A percentile compares a stretch with the other conserved stretches of the same genome.
Evolutionary conservation across 768 basidiomycete genomes (phyloP).

Genomic region (Mycena vulgaris): DNA sequence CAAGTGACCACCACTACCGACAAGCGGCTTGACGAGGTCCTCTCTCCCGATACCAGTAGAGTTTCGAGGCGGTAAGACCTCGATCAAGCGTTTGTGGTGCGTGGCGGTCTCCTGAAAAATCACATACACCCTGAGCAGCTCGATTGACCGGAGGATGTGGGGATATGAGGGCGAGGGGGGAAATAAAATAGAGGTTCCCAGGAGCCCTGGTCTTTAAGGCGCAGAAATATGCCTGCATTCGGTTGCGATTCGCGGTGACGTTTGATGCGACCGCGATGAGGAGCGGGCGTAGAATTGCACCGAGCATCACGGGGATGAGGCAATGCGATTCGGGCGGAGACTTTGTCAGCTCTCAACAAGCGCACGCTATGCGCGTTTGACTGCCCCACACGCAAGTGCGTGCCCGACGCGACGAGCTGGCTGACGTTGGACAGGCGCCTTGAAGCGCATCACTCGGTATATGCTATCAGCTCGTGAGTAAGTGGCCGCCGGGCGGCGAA

Average conservation of each 20-base stretch:
- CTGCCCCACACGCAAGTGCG: too few species aligned
- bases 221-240: not conserved
- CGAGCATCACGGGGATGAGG: slow-evolving; percentile 33
- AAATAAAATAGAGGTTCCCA: too few species aligned
- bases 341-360: slow-evolving; percentile 21
- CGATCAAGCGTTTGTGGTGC: slow-evolving; percentile 37
- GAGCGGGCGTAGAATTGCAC: slow-evolving; percentile 28
- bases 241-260: slow-evolving; percentile 28
- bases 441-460: too few species aligned
- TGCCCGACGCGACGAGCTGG: too few species aligned
- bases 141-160: not conserved
- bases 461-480: too few species aligned
- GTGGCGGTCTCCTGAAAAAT: slow-evolving; percentile 26
- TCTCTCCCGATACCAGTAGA: not conserved
- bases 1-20: slow-evolving; percentile 40
- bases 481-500: too few species aligned
- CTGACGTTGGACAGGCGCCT: too few species aligned
- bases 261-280: slow-evolving; percentile 21
- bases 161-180: not conserved
- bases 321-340: slow-evolving; percentile 26
- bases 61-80: slow-evolving; percentile 2
- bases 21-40: slow-evolving; percentile 40
- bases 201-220: slow-evolving; percentile 16
- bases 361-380: not conserved
- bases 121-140: not conserved